phyloP scores from a whole-genome alignment of 2,329 filamentous ascomycete genomes.

The Verruconis gallopava region DNA sequence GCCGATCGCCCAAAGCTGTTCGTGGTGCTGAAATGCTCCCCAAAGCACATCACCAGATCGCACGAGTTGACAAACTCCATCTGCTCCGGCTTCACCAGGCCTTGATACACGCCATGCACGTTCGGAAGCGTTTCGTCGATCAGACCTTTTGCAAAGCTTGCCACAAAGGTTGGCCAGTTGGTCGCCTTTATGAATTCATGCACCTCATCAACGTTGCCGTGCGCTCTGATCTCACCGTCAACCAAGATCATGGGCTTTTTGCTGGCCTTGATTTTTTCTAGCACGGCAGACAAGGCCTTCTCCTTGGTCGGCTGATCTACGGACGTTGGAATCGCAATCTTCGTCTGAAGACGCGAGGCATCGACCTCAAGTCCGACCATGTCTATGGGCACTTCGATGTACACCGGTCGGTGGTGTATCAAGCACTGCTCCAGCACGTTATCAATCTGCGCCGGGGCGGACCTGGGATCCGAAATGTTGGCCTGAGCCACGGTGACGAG shows the following conservation, averaged over 20 bases:
- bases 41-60: constrained; percentile 34
- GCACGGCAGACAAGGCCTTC: not conserved
- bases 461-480: not conserved
- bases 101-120: constrained; percentile 30
- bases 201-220: constrained; percentile 23
- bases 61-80: constrained; percentile 19
- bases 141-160: constrained; percentile 31
- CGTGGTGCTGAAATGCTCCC: constrained; percentile 33
- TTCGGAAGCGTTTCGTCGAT: constrained; percentile 29
- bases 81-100: constrained; percentile 21
- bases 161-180: constrained; percentile 24
- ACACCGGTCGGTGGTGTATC: constrained; percentile 23
- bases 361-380: not conserved
- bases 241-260: constrained; percentile 27
- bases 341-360: not conserved
- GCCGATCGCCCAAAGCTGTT: constrained; percentile 31
- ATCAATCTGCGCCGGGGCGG: not conserved
- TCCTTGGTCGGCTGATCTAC: not conserved
- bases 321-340: not conserved
- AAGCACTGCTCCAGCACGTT: not conserved
- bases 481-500: not conserved
- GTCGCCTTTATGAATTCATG: constrained; percentile 22
- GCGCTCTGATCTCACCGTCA: constrained; percentile 27
- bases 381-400: constrained; percentile 28
- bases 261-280: not conserved